Percentiles rank a stretch among this genome's conserved stretches.
phyloP scores from a whole-genome alignment of 179 eudicot species.

The Sideroxylon spinosum region DNA sequence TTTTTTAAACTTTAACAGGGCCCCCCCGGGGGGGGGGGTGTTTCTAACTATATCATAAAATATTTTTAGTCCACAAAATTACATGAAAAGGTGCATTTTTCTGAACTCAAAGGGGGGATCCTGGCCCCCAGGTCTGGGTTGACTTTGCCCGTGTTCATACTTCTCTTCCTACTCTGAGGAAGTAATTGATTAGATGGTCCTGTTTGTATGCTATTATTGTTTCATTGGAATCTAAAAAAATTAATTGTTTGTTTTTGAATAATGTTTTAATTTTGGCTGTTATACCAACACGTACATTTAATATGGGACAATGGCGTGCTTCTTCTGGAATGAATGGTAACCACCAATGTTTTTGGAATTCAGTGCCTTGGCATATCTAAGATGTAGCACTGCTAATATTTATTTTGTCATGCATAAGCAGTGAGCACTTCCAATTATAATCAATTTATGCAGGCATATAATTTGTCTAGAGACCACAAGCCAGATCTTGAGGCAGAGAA shows the following conservation, averaged over 20 bases:
- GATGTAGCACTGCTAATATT: not conserved
- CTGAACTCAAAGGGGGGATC: too few relatives aligned
- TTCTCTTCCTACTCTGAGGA: not conserved
- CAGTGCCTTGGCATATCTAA: not conserved
- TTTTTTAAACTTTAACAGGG: too few relatives aligned
- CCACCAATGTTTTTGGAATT: not conserved
- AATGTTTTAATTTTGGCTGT: not conserved
- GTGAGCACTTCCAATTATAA: not conserved
- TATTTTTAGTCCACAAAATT: too few relatives aligned
- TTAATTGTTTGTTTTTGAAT: not conserved
- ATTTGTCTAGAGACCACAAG: constrained; percentile 70
- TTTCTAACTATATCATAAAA: too few relatives aligned
- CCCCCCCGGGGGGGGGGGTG: too few relatives aligned
- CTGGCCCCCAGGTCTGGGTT: too few relatives aligned
- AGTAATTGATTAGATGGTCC: not conserved
- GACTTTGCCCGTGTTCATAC: too few relatives aligned
- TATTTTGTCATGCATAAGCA: not conserved
- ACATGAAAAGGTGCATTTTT: too few relatives aligned
- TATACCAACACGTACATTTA: too few relatives aligned
- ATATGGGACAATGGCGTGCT: not conserved
- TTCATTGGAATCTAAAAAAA: not conserved
- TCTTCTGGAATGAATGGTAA: not conserved
- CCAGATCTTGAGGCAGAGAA: constrained; percentile 64
- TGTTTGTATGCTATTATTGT: not conserved
- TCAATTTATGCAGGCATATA: constrained; percentile 55